Evolutionary conservation across 2,329 filamentous ascomycete genomes (phyloP), one percentile per base, ranked within the genome.

Genomic region (Colletotrichum sansevieriae): DNA sequence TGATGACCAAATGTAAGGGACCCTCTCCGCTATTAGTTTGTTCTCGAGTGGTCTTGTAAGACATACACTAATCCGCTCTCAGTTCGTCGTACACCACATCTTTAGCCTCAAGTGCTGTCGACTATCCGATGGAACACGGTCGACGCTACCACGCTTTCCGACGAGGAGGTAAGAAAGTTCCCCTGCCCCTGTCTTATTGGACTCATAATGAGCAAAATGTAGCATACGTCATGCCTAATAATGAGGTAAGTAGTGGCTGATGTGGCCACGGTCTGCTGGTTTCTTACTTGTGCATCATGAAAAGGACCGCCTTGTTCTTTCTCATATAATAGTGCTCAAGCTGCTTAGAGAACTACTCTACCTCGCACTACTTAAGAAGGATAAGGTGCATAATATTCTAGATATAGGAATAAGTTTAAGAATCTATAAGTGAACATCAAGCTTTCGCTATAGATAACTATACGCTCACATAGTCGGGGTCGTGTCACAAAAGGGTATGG

Each of bases 371-470:
- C 41, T 68, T 13, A 13, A 55, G 54, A 22, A 22, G 22, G 22
- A 63, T 0, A 63, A 60, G 41, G 4, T 63, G 4, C 63, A 56
- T 2, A 80, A 80, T n/a, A 83, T 89, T 13, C 79, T 90, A 13
- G 87, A 90, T 72, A 78, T 90, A 6, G 87, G 87, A 52, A 89
- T 86, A 8, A 89, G 89, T 13, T 88, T 87, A 0, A 88, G 57
- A 20, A 60, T 41, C 9, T 60, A 33, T 41, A 18, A 13, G n/a
- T 13, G 13, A 9, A 37, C 10, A 12, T 20, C 7, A n/a, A 3
- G 0, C 29, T 18, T 9, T 3, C 1, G 9, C n/a, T 15, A 54
- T 15, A 15, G n/a, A 22, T 18, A 4, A 18, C 0, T 9, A 18
- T 3, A 15, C 8, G 7, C 47, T 51, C 8, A 51, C 8, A 4